Conservation (phyloP, 73 alveolate genomes). For the Paramecium primaurelia region DNA sequence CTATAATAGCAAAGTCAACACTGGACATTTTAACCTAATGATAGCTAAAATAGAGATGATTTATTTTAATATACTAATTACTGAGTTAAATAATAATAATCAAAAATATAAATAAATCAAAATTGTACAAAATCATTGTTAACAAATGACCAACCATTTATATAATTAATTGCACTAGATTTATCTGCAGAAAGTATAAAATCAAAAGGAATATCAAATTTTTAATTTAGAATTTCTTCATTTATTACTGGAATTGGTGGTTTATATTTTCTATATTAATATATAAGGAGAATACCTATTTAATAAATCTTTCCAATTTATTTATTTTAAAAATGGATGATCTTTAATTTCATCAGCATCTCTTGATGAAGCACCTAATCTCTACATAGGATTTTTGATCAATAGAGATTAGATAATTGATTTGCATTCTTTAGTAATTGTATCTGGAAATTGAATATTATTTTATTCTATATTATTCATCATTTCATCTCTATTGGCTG, state of each 20-base stretch:
- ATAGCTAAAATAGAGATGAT: background rate
- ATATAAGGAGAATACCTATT: background rate
- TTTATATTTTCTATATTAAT: slow-evolving; percentile 44
- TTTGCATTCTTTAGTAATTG: slow-evolving; percentile 26
- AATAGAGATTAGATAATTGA: slow-evolving; percentile 42
- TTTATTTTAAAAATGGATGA: slow-evolving; percentile 79
- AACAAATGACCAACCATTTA: slow-evolving; percentile 57
- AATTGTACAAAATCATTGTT: background rate
- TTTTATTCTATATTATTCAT: slow-evolving; percentile 76
- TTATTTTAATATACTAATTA: background rate
- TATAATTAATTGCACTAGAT: slow-evolving; percentile 23
- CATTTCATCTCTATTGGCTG: slow-evolving; percentile 88
- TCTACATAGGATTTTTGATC: slow-evolving; percentile 73
- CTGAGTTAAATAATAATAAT: background rate
- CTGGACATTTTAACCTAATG: background rate
- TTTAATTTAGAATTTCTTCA: background rate
- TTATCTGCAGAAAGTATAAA: slow-evolving; percentile 41
- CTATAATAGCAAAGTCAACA: background rate
- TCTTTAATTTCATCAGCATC: slow-evolving; percentile 85
- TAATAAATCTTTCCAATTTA: slow-evolving; percentile 72
- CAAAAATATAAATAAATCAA: background rate
- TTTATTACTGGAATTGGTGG: slow-evolving; percentile 53
- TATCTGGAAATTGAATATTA: slow-evolving; percentile 21
- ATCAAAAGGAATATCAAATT: slow-evolving; percentile 45
- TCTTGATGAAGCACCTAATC: slow-evolving; percentile 73